A percentile compares a stretch with the other conserved stretches of the same genome.
These are phyloP conservation scores for Draba incana DNA, from an alignment of 345 rosid species.

Conservation along the genomic window DNA sequence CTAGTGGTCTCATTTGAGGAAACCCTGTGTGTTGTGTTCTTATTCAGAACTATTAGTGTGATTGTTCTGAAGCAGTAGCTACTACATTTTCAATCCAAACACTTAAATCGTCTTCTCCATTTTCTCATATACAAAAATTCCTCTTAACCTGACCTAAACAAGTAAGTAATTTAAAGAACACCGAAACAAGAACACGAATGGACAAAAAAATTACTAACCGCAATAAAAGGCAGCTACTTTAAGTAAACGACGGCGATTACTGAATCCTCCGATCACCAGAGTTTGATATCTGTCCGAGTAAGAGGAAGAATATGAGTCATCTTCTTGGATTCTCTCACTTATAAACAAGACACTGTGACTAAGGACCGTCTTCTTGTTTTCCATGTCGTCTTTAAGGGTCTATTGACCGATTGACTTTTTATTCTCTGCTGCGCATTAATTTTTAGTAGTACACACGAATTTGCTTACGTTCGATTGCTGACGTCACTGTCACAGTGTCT, in stretches of 20 bases:
- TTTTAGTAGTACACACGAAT: background rate
- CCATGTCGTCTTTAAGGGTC: slow-evolving; percentile 22
- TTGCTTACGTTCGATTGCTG: slow-evolving; percentile 13
- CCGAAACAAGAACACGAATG: too few relatives aligned
- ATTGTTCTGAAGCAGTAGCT: too few relatives aligned
- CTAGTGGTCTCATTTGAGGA: too few relatives aligned
- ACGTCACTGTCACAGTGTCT: background rate
- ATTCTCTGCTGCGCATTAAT: slow-evolving; percentile 29
- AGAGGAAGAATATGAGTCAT: background rate
- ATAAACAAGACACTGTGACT: background rate
- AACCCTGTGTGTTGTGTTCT: too few relatives aligned
- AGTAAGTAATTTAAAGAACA: too few relatives aligned
- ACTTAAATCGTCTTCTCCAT: slow-evolving; percentile 71
- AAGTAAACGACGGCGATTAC: background rate
- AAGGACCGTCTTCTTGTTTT: background rate
- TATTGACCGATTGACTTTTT: background rate
- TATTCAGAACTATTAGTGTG: too few relatives aligned
- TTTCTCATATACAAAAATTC: background rate
- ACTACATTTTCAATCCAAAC: slow-evolving; percentile 31
- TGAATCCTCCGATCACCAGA: slow-evolving; percentile 7
- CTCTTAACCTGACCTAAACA: too few relatives aligned
- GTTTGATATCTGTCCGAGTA: slow-evolving; percentile 4
- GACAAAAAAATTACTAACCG: slow-evolving; percentile 16
- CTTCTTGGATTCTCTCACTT: background rate
- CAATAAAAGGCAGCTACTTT: background rate